Percentiles rank a stretch among this genome's conserved stretches.
Conservation (phyloP, 305 asterid genomes). For the Coffea humblotiana region DNA sequence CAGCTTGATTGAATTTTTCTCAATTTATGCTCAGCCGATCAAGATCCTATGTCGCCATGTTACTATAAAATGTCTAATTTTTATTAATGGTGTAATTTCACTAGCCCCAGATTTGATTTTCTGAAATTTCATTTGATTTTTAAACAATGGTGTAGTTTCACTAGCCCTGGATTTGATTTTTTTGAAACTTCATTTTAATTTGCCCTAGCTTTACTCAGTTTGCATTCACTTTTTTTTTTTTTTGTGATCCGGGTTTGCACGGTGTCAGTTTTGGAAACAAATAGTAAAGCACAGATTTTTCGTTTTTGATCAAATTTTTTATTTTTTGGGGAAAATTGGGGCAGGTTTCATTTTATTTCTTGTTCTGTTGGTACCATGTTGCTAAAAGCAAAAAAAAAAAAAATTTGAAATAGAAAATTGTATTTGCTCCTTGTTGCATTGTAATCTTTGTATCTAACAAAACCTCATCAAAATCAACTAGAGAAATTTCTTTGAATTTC, state of each 20-base stretch:
- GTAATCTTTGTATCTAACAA: constrained; percentile 4
- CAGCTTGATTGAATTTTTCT: background rate
- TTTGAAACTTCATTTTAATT: background rate
- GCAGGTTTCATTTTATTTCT: background rate
- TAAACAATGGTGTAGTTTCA: no score
- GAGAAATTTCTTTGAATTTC: background rate
- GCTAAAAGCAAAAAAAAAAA: background rate
- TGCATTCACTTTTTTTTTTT: constrained; percentile 5
- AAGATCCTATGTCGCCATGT: background rate
- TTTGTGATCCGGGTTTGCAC: constrained; percentile 14
- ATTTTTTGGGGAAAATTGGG: background rate
- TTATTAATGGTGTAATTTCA: no score
- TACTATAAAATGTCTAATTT: no score
- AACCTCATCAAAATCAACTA: background rate
- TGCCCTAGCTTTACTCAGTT: background rate
- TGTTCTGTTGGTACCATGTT: background rate
- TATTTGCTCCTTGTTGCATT: background rate
- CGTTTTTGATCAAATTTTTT: background rate
- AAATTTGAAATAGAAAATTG: background rate
- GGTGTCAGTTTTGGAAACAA: background rate
- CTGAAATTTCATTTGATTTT: background rate
- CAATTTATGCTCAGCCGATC: background rate
- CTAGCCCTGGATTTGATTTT: background rate
- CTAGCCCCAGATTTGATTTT: background rate
- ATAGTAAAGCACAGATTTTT: background rate